phyloP scores from a whole-genome alignment of 2,329 filamentous ascomycete species.

The Aspergillus bombycis region DNA sequence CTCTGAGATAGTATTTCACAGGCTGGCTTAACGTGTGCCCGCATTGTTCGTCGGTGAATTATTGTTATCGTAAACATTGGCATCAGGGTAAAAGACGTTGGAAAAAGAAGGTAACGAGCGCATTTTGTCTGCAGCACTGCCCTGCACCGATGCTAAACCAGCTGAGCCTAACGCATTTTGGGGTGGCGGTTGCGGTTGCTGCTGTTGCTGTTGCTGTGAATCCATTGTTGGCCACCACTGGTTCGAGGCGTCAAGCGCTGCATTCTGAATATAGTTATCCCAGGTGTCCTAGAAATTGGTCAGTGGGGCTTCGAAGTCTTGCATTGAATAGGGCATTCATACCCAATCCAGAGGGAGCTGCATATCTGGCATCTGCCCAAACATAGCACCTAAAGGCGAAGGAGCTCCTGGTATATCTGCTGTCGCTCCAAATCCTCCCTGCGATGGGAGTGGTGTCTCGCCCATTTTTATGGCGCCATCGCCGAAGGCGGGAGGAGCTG shows the following conservation, averaged over 20 bases:
- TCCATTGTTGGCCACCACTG: constrained; percentile 44
- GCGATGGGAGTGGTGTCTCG: constrained; percentile 31
- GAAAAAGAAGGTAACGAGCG: constrained; percentile 19
- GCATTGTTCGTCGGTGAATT: background rate
- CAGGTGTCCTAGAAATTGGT: constrained; percentile 59
- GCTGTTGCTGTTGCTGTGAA: constrained; percentile 32
- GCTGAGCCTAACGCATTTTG: constrained; percentile 27
- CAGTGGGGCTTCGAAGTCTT: constrained; percentile 29
- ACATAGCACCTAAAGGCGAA: constrained; percentile 58
- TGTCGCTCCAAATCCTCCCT: constrained; percentile 29
- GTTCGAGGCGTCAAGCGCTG: constrained; percentile 47
- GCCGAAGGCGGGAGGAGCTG: constrained; percentile 32
- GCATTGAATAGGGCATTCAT: constrained; percentile 33
- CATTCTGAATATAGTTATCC: constrained; percentile 70
- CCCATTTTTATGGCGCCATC: constrained; percentile 34
- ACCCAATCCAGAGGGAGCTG: constrained; percentile 66
- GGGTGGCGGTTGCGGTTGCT: constrained; percentile 24
- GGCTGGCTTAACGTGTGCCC: background rate
- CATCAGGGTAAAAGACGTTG: constrained; percentile 19
- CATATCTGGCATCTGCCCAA: constrained; percentile 60
- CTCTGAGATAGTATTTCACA: background rate
- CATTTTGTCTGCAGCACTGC: constrained; percentile 18
- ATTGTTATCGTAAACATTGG: constrained; percentile 19
- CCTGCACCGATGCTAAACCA: constrained; percentile 23
- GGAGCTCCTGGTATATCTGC: constrained; percentile 47